phyloP scores from a whole-genome alignment of 257 asterid genomes.

The Jaltomata sinuosa region DNA sequence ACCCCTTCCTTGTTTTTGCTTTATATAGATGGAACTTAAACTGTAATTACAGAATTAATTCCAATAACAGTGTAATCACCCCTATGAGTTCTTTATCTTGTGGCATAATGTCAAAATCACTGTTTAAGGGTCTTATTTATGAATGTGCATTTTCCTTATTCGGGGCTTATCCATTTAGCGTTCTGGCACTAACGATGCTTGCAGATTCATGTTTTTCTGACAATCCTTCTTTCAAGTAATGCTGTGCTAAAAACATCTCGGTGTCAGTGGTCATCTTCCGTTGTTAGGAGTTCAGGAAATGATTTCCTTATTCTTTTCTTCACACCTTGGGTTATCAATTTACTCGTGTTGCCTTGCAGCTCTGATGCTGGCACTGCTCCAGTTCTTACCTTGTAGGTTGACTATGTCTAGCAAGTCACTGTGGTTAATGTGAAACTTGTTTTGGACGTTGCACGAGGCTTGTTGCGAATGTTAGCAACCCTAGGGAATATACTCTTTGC shows the following conservation, averaged over 20 bases:
- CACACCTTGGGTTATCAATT: background rate
- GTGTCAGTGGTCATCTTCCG: background rate
- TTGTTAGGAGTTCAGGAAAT: background rate
- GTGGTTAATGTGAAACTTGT: background rate
- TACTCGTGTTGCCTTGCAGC: background rate
- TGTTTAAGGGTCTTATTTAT: background rate
- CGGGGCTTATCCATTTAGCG: background rate
- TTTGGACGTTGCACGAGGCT: background rate
- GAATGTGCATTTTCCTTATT: background rate
- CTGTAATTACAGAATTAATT: background rate
- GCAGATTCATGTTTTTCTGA: background rate
- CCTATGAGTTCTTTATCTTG: background rate
- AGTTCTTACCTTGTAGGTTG: background rate
- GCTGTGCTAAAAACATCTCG: background rate
- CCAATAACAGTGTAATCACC: background rate
- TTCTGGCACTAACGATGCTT: background rate
- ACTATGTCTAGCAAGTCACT: background rate
- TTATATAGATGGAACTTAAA: background rate
- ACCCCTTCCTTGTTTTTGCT: background rate
- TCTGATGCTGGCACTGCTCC: background rate
- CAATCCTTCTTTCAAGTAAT: background rate
- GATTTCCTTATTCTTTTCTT: background rate
- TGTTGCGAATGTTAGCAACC: background rate
- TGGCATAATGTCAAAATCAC: background rate
- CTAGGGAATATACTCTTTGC: background rate